Evolutionary conservation across 2,329 filamentous ascomycete species (phyloP).

Genomic region (Scolecobasidium constrictum): DNA sequence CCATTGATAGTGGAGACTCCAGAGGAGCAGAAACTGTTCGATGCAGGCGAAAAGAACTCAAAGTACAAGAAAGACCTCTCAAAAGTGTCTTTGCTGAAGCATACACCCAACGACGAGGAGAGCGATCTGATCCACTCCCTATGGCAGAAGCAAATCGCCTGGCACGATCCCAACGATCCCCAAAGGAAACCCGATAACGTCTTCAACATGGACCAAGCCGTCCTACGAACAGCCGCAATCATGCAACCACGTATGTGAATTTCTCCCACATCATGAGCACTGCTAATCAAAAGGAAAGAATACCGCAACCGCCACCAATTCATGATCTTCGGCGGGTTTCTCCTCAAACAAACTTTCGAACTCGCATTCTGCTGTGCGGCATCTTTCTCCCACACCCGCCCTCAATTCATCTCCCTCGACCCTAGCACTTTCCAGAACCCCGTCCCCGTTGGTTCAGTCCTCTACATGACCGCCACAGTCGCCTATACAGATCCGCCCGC

Average conservation of each 20-base stretch:
- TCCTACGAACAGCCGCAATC: conserved; percentile 55
- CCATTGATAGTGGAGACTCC: conserved; percentile 51
- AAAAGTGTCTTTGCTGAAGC: conserved; percentile 49
- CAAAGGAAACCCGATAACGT: conserved; percentile 46
- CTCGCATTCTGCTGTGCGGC: conserved; percentile 66
- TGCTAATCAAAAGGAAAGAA: too few species aligned
- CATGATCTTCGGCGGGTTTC: conserved; percentile 70
- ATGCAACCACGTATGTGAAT: conserved; percentile 53
- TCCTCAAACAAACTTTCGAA: conserved; percentile 66
- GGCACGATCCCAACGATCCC: conserved; percentile 47
- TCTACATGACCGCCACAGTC: conserved; percentile 62
- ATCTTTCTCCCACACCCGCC: conserved; percentile 56
- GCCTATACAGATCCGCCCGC: conserved; percentile 58
- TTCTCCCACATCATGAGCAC: too few species aligned
- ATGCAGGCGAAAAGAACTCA: conserved; percentile 54
- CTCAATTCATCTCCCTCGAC: conserved; percentile 62
- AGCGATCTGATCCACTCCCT: conserved; percentile 62
- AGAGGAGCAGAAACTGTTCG: conserved; percentile 54
- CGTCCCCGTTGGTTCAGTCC: conserved; percentile 62
- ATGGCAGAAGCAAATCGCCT: conserved; percentile 58
- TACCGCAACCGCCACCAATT: conserved; percentile 60
- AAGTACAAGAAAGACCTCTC: conserved; percentile 54
- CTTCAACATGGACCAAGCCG: conserved; percentile 51
- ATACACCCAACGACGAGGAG: conserved; percentile 60
- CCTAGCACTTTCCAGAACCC: conserved; percentile 66